Evolutionary conservation across 345 rosid genomes (phyloP).

Genomic region (Carallia pectinifolia): DNA sequence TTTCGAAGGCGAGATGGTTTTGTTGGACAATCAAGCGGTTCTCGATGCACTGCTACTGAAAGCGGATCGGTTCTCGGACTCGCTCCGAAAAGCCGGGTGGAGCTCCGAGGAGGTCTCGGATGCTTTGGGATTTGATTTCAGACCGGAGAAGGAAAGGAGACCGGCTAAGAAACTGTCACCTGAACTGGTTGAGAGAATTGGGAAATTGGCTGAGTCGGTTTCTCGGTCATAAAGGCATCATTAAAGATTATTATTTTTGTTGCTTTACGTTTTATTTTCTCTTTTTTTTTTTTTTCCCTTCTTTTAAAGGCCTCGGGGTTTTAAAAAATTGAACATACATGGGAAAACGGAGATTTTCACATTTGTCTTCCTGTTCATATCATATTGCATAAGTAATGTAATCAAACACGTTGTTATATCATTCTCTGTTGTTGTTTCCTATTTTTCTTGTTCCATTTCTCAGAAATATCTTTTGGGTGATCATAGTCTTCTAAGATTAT

Average conservation of each 20-base stretch:
- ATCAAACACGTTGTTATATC: too few species aligned
- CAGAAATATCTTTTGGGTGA: too few species aligned
- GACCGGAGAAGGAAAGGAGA: constrained; percentile 73
- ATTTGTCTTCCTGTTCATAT: too few species aligned
- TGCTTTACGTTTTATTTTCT: constrained; percentile 1
- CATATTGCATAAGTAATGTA: too few species aligned
- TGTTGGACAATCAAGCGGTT: constrained; percentile 74
- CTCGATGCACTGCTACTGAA: constrained; percentile 76
- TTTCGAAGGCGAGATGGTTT: constrained; percentile 72
- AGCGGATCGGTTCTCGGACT: constrained; percentile 85
- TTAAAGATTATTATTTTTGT: background rate
- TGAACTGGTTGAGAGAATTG: constrained; percentile 63
- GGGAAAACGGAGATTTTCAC: too few species aligned
- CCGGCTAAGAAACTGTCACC: constrained; percentile 72
- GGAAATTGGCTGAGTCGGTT: constrained; percentile 80
- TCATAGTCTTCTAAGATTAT: too few species aligned
- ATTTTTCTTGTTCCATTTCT: too few species aligned
- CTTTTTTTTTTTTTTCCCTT: constrained; percentile 1
- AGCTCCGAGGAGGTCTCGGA: constrained; percentile 96
- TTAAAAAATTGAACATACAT: too few species aligned
- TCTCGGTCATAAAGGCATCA: constrained; percentile 45
- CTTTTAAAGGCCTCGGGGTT: constrained; percentile 16
- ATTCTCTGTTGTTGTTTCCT: too few species aligned
- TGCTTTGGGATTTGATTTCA: constrained; percentile 76
- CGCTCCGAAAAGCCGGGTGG: constrained; percentile 93